Base-by-base conservation (phyloP, 2,329 filamentous ascomycete species). In the Davidsoniella virescens region DNA sequence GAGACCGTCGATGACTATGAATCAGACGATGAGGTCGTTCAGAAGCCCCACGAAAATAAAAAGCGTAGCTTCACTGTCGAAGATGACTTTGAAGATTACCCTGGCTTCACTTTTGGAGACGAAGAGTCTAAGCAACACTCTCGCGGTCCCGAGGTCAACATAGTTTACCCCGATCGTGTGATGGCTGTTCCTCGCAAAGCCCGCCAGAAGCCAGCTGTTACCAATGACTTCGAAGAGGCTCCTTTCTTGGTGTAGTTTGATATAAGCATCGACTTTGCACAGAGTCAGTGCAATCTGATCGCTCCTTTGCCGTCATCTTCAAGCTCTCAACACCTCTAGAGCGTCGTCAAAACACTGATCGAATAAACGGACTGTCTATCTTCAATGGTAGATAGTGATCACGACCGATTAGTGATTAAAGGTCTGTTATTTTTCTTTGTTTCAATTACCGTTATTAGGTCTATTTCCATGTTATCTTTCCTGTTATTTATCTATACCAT, bases 161-260 rank as follows among this genome's bases (percentile, higher is more conserved):
- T 57, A 14, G 61, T 60, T 23, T 67, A 64, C 56, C 59, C 59
- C 37, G 60, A 64, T 4, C 66, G 75, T 23, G 59, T 68, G 5
- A 65, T 76, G 59, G 75, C 75, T 3, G 61, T 71, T 29, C 74
- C 75, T 1, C 60, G 57, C 18, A 53, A 53, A 47, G 14, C 43
- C 16, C 48, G 44, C 16, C 51, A 46, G 29, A 16, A 33, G 47
- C 23, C 47, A 2, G 25, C 18, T 18, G 23, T 47, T 29, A 63
- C 64, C 40, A 63, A 64, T 16, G 80, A 86, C 60, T 86, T 86
- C 60, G 78, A 73, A 52, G 82, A 87, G 52, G 82, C 82, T 0
- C 70, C 74, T 1, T 87, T 87, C 53, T 61, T 81, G 49, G 75
- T 47, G 9, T 43, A 47, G 29, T 12, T 12, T 9, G 2, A 33